Conservation (phyloP, 179 eudicot genomes). For the Beta macrorhiza region DNA sequence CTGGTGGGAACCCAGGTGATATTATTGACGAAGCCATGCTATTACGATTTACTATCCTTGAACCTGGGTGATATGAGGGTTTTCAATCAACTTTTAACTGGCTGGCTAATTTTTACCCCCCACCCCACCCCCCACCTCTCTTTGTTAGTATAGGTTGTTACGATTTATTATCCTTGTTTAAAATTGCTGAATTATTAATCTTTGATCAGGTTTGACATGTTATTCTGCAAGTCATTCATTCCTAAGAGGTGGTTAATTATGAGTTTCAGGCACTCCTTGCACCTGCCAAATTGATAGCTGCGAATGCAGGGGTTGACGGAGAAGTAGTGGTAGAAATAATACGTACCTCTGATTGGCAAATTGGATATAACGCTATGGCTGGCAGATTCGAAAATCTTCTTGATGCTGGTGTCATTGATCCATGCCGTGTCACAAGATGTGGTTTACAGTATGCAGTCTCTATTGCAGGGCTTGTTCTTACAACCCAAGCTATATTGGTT, state of each 20-base stretch:
- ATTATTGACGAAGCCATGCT: background rate
- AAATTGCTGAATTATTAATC: background rate
- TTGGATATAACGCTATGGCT: constrained; percentile 83
- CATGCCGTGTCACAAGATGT: constrained; percentile 75
- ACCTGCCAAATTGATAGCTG: constrained; percentile 75
- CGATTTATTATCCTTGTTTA: background rate
- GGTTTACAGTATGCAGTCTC: constrained; percentile 85
- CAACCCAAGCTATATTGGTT: constrained; percentile 81
- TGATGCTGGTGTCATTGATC: constrained; percentile 71
- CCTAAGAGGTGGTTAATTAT: constrained; percentile 12
- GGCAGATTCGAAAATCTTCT: constrained; percentile 73
- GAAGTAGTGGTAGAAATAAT: constrained; percentile 63
- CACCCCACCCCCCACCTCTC: no score
- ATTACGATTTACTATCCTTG: background rate
- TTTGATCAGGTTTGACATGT: background rate
- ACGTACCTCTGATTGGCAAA: constrained; percentile 51
- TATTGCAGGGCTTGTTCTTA: constrained; percentile 74
- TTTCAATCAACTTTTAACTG: background rate
- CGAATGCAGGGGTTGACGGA: constrained; percentile 90
- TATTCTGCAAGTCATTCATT: background rate
- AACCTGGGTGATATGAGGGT: background rate
- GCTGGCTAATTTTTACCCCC: background rate
- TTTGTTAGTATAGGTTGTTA: no score
- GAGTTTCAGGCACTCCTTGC: constrained; percentile 83
- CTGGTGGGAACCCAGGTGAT: no score